A percentile compares a stretch with the other conserved stretches of the same genome.
Evolutionary conservation across 495 filamentous ascomycete species (phyloP).

Genomic region (Talaromyces adpressus): DNA sequence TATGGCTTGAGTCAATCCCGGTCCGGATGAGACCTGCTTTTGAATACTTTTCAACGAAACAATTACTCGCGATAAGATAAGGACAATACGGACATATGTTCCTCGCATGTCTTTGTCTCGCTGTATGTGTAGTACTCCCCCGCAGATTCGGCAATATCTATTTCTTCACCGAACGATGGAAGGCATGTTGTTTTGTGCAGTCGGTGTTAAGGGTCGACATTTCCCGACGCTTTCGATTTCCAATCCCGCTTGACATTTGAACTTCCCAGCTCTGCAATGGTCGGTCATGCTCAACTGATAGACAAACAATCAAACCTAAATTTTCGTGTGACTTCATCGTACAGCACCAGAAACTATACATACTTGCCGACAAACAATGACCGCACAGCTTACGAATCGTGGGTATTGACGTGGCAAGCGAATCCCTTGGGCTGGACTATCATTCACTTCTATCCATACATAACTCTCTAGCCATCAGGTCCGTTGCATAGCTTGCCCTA

Average conservation of each 20-base stretch:
- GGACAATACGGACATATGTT: background rate
- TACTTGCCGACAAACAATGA: background rate
- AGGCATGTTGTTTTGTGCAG: background rate
- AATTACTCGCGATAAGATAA: background rate
- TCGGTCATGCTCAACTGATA: background rate
- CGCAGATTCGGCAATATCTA: background rate
- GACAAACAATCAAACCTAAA: background rate
- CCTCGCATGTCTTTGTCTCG: background rate
- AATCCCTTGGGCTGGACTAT: background rate
- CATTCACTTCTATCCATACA: background rate
- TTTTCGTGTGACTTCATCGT: background rate
- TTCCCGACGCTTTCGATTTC: background rate
- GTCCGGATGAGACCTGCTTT: background rate
- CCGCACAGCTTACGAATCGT: background rate
- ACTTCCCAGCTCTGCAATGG: too few species aligned
- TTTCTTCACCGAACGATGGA: background rate
- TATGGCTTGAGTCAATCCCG: constrained; percentile 6
- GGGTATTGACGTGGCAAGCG: background rate
- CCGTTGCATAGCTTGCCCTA: background rate
- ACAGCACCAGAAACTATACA: background rate
- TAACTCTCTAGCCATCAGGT: background rate
- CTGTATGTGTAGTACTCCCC: background rate
- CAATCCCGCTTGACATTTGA: background rate
- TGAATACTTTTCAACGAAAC: background rate
- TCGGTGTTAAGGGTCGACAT: background rate